Evolutionary conservation across 495 filamentous ascomycete genomes (phyloP), one percentile per base, ranked within the genome.

Genomic region (Daldinia caldariorum): DNA sequence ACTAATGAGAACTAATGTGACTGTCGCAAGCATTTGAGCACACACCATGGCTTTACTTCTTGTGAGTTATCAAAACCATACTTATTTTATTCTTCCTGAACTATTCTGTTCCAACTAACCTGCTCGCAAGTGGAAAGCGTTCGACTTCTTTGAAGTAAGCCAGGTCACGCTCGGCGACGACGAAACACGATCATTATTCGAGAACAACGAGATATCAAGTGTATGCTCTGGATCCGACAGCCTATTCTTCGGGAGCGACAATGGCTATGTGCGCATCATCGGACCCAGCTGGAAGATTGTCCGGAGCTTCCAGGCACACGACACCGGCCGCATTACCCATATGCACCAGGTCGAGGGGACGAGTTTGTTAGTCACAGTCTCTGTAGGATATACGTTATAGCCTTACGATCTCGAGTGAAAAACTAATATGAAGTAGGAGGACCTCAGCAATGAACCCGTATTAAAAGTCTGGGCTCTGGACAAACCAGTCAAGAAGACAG

Each of bases 61-160:
- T 62, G 72, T 75, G 62, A 71, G 72, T 49, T 50, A 34, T 32
- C 8, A 1, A 1, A 47, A 0, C 29, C 12, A 37, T 14, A 37
- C 7, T 4, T 18, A 12, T 58, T 55, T 20, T 26, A 34, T 39
- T 49, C 7, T n/a, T 13, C 14, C 18, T 26, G 29, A 35, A 35
- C 34, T 35, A 31, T 10, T 61, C 34, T 22, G 6, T 22, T 49
- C 43, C 32, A 7, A 43, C 71, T 71, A 63, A 67, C 45, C 4
- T 16, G 43, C 7, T 22, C 16, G n/a, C 73, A 99, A 99, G 94
- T 97, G 96, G 95, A 97, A 97, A 92, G 89, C 92, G 58, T 98
- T 99, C 84, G 94, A 95, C 87, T 98, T 99, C 89, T 97, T 99
- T 85, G 94, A 97, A 79, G 92, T 97, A 77, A 88, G 89, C 66